phyloP scores from a whole-genome alignment of 2,329 filamentous ascomycete species.

The Cadophora luteo-olivacea region DNA sequence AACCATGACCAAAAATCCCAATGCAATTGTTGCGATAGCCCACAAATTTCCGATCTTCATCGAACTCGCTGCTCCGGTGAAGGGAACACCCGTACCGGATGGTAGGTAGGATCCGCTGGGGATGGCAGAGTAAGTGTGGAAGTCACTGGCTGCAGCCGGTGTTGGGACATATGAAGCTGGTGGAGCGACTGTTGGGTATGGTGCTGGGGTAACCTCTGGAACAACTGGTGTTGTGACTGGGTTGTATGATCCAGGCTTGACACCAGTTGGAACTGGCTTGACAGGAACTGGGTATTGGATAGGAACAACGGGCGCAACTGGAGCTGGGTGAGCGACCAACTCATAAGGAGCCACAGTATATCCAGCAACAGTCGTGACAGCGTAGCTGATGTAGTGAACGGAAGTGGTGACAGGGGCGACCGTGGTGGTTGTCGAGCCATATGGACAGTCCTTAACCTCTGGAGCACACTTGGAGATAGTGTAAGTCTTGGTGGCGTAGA shows the following conservation, averaged over 20 bases:
- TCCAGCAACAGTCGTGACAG: neutral
- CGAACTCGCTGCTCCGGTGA: constrained; percentile 7
- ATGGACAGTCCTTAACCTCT: constrained; percentile 25
- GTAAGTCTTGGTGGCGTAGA: constrained; percentile 18
- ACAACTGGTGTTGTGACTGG: constrained; percentile 5
- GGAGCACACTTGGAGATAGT: constrained; percentile 21
- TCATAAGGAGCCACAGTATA: constrained; percentile 9
- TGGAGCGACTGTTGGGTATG: constrained; percentile 11
- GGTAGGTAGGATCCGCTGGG: constrained; percentile 2
- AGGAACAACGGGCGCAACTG: constrained; percentile 11
- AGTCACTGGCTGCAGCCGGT: neutral
- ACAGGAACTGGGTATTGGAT: constrained; percentile 15
- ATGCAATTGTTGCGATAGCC: neutral
- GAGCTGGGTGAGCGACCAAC: constrained; percentile 12
- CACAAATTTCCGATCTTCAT: neutral
- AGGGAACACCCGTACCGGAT: neutral
- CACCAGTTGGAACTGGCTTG: constrained; percentile 10
- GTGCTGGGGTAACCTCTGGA: neutral
- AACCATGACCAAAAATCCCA: constrained; percentile 11
- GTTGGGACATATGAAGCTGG: neutral
- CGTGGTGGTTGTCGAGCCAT: constrained; percentile 18
- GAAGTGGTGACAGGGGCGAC: constrained; percentile 11
- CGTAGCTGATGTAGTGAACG: neutral
- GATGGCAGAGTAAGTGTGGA: neutral
- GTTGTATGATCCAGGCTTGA: constrained; percentile 13